Conservation (phyloP, 2,329 filamentous ascomycete species). For the Metarhizium rileyi region DNA sequence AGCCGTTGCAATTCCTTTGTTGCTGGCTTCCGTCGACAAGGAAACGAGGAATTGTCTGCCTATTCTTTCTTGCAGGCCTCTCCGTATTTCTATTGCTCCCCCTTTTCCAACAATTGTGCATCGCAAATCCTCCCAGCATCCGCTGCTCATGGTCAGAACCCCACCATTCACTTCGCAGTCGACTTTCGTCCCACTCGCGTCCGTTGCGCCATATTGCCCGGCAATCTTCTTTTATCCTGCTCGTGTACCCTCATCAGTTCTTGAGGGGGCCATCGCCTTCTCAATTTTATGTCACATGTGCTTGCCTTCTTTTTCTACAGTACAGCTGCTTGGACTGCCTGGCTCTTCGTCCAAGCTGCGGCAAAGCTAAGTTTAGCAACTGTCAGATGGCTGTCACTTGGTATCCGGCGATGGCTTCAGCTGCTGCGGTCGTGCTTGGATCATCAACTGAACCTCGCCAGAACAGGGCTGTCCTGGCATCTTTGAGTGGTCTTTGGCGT, state of each 20-base stretch:
- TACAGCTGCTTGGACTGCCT: not conserved
- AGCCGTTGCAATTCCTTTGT: slow-evolving; percentile 1
- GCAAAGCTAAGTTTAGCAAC: slow-evolving; percentile 2
- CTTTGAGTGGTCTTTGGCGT: not conserved
- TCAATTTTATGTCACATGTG: not conserved
- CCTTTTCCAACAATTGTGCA: slow-evolving; percentile 3
- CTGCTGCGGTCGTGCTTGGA: not conserved
- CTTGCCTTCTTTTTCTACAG: not conserved
- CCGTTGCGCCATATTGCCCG: slow-evolving; percentile 2
- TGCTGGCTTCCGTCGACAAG: not conserved
- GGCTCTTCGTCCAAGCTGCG: not conserved
- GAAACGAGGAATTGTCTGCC: slow-evolving; percentile 1
- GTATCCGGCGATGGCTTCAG: slow-evolving; percentile 1
- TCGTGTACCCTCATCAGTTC: not conserved
- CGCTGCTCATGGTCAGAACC: slow-evolving; percentile 1
- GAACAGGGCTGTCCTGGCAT: not conserved
- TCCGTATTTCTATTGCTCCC: not conserved
- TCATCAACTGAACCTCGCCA: not conserved
- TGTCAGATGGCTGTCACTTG: slow-evolving; percentile 4
- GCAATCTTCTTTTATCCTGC: not conserved
- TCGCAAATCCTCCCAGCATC: slow-evolving; percentile 4
- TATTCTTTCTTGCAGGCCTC: slow-evolving; percentile 5
- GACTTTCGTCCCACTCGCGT: not conserved
- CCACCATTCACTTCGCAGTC: slow-evolving; percentile 1
- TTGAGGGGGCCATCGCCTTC: not conserved